These are phyloP conservation scores for Kodamaea leandrae DNA, from an alignment of 805 yeast genomes.

Conservation along the genomic window DNA sequence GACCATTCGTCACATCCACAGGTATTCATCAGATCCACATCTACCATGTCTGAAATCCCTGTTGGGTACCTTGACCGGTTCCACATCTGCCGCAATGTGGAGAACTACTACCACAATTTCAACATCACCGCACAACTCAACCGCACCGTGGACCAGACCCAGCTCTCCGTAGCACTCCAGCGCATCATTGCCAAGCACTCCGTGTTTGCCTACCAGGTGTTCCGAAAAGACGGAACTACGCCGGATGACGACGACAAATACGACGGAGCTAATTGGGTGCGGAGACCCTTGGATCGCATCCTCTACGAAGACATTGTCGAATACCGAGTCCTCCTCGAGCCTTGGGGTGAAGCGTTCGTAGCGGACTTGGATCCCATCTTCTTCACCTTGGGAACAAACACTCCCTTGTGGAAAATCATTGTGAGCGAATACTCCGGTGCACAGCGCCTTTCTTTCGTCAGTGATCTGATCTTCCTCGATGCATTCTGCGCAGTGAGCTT, in stretches of 20 bases:
- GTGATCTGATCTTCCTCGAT: conserved; percentile 1
- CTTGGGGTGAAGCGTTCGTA: background rate
- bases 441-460: conserved; percentile 2
- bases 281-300: background rate
- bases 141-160: background rate
- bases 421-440: background rate
- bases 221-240: conserved; percentile 1
- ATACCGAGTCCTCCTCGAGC: background rate
- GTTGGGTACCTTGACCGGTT: background rate
- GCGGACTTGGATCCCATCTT: background rate
- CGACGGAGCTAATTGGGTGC: conserved; percentile 1
- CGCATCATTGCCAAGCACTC: background rate
- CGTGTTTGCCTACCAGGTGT: conserved; percentile 1
- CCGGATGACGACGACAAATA: background rate
- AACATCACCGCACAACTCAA: conserved; percentile 1
- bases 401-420: conserved; percentile 2
- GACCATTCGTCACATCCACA: too few species aligned
- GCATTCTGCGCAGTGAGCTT: background rate
- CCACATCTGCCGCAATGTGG: conserved; percentile 5
- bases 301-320: conserved; percentile 1
- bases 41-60: background rate
- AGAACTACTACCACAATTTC: conserved; percentile 2
- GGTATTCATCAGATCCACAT: too few species aligned
- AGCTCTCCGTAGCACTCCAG: conserved; percentile 1
- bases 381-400: background rate